phyloP scores from a whole-genome alignment of 495 filamentous ascomycete species.

The Daldinia vernicosa region DNA sequence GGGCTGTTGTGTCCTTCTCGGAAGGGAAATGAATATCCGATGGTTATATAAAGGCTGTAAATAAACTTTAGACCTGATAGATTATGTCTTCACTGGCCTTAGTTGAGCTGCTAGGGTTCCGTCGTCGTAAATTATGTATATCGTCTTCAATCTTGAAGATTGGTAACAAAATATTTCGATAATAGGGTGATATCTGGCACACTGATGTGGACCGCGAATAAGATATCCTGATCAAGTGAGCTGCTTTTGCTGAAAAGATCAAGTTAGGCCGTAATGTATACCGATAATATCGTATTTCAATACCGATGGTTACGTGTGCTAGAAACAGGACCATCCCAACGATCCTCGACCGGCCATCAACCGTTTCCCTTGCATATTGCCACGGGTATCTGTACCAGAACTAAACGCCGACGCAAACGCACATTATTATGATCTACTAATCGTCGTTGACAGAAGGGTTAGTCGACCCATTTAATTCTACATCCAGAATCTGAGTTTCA shows the following conservation, averaged over 20 bases:
- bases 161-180: too few species aligned
- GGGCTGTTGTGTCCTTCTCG: constrained; percentile 91
- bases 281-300: constrained; percentile 17
- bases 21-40: constrained; percentile 44
- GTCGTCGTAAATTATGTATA: background rate
- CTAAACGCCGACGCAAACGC: constrained; percentile 17
- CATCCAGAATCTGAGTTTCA: constrained; percentile 24
- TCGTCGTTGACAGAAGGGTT: background rate
- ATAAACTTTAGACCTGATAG: constrained; percentile 21
- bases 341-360: background rate
- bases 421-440: background rate
- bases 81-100: constrained; percentile 10
- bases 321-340: constrained; percentile 1
- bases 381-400: constrained; percentile 22
- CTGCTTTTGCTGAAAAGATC: background rate
- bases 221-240: background rate
- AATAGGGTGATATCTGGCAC: background rate
- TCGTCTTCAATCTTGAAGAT: too few species aligned
- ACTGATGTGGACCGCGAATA: background rate
- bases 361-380: background rate
- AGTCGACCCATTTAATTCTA: constrained; percentile 9
- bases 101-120: background rate
- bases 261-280: background rate
- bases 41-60: background rate
- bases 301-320: constrained; percentile 9